Conservation (phyloP, 129 eudicot species). For the Flaveria sonorensis region DNA sequence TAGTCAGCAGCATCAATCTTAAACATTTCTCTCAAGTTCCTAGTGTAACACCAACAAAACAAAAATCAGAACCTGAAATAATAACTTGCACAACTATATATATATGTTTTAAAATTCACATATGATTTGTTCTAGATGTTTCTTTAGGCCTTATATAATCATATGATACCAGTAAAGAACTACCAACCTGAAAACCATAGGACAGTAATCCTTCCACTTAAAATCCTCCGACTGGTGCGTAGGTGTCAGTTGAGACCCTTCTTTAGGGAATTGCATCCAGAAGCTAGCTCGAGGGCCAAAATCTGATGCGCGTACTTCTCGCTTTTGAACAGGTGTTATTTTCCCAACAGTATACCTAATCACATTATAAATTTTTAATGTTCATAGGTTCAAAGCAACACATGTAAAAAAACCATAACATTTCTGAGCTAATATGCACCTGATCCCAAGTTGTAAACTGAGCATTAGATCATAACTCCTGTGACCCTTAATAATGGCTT, state of each 20-base stretch:
- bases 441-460: constrained; percentile 95
- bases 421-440: constrained; percentile 40
- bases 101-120: not conserved
- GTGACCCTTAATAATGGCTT: constrained; percentile 85
- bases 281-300: constrained; percentile 95
- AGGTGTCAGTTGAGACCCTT: constrained; percentile 90
- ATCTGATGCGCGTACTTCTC: constrained; percentile 83
- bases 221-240: constrained; percentile 91
- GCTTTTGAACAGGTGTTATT: constrained; percentile 88
- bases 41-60: constrained; percentile 23
- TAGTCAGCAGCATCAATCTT: constrained; percentile 96
- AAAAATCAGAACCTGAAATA: constrained; percentile 2
- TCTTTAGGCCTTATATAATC: not conserved
- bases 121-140: not conserved
- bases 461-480: constrained; percentile 96
- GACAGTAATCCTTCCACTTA: constrained; percentile 96
- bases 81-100: not conserved
- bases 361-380: constrained; percentile 36
- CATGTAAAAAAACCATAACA: not conserved
- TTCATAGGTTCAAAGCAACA: not conserved
- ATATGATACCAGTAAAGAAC: not conserved
- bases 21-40: constrained; percentile 97
- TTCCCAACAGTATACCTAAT: constrained; percentile 95
- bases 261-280: constrained; percentile 94
- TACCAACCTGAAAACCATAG: constrained; percentile 98